Percentiles rank a stretch among this genome's conserved stretches.
Evolutionary conservation across 2,329 filamentous ascomycete genomes (phyloP).

Genomic region (Fusarium nodosum): DNA sequence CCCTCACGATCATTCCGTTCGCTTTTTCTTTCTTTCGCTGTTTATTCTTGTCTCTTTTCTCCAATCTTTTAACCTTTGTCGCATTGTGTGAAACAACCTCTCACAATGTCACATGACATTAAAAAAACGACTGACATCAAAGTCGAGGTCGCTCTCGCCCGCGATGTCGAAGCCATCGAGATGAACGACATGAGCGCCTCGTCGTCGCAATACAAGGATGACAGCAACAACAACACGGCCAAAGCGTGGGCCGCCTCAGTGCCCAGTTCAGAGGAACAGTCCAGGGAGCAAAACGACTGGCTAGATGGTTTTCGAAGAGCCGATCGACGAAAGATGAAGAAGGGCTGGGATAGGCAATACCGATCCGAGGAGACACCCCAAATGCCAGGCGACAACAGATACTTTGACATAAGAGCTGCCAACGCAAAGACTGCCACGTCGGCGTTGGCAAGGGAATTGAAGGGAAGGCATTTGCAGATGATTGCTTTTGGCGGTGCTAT

Average conservation of each 20-base stretch:
- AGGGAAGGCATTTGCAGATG: constrained; percentile 93
- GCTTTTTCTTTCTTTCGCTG: not conserved
- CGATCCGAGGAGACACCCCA: constrained; percentile 33
- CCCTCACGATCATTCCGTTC: constrained; percentile 11
- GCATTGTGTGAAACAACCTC: constrained; percentile 4
- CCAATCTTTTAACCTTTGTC: constrained; percentile 1
- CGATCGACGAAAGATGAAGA: constrained; percentile 38
- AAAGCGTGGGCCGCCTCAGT: constrained; percentile 35
- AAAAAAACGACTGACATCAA: constrained; percentile 40
- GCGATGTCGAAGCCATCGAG: constrained; percentile 39
- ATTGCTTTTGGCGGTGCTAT: constrained; percentile 96
- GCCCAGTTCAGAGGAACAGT: constrained; percentile 16
- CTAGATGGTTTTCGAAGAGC: constrained; percentile 45
- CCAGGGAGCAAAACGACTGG: constrained; percentile 37
- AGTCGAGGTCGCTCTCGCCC: constrained; percentile 37
- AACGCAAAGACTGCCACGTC: constrained; percentile 82
- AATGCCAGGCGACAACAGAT: constrained; percentile 55
- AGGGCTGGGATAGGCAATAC: constrained; percentile 45
- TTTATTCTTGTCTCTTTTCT: not conserved
- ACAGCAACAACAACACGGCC: not conserved
- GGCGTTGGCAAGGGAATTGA: constrained; percentile 81
- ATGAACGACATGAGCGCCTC: constrained; percentile 29
- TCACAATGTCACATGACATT: constrained; percentile 34
- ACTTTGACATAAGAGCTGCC: constrained; percentile 68
- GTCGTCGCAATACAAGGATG: constrained; percentile 19